Conservation (phyloP, 495 filamentous ascomycete species). For the Trichoderma virens region DNA sequence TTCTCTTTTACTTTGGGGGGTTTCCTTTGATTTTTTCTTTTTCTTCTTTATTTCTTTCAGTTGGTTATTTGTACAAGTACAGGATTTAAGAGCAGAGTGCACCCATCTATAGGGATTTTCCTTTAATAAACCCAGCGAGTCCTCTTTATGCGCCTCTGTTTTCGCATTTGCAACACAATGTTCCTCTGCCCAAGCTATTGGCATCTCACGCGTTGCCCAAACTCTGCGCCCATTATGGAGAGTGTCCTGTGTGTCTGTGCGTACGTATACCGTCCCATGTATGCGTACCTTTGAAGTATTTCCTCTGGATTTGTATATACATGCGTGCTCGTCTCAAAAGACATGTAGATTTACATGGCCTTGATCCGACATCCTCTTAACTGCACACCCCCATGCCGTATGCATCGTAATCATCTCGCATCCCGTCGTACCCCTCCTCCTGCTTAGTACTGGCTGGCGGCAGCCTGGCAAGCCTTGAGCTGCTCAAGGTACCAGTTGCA, state of each 20-base stretch:
- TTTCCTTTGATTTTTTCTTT: not conserved
- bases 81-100: not conserved
- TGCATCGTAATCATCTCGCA: not conserved
- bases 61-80: not conserved
- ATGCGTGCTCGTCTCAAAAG: not conserved
- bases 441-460: constrained; percentile 74
- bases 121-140: not conserved
- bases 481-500: constrained; percentile 98
- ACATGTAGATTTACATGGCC: not conserved
- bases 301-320: not conserved
- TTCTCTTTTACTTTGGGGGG: too few species aligned
- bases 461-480: constrained; percentile 91
- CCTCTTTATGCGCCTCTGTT: not conserved
- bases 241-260: not conserved
- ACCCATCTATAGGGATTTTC: constrained; percentile 1
- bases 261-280: not conserved
- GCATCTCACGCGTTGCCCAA: too few species aligned
- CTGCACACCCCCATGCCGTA: not conserved
- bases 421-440: not conserved
- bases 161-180: too few species aligned
- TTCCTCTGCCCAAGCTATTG: too few species aligned
- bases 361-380: not conserved
- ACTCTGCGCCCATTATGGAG: not conserved
- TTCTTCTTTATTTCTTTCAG: not conserved
- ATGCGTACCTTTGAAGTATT: not conserved